A percentile compares a stretch with the other conserved stretches of the same genome.
These are phyloP conservation scores for Blepharisma japonicum DNA, from an alignment of 73 alveolate genomes.

Conservation along the genomic window DNA sequence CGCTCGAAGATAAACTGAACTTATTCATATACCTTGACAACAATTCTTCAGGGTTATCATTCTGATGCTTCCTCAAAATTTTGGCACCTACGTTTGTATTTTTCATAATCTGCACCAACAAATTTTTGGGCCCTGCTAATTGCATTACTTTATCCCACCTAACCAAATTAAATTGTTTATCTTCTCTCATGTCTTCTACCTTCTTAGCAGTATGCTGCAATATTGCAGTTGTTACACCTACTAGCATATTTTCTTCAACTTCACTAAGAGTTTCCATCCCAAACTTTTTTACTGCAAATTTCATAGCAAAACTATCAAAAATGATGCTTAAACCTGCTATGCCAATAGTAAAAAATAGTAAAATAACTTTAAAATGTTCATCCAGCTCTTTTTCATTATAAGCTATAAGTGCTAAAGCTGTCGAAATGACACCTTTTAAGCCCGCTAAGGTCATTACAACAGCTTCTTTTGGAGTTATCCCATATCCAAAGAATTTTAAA, in stretches of 20 bases:
- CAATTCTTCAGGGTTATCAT: conserved; percentile 24
- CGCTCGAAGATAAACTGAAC: conserved; percentile 15
- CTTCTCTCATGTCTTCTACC: conserved; percentile 30
- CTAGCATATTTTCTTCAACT: conserved; percentile 37
- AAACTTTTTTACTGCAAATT: conserved; percentile 24
- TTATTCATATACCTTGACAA: conserved; percentile 2
- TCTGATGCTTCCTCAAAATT: conserved; percentile 16
- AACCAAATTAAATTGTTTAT: conserved; percentile 34
- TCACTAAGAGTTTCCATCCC: conserved; percentile 35
- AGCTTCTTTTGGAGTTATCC: conserved; percentile 44
- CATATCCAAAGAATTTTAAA: conserved; percentile 59
- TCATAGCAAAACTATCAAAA: conserved; percentile 32
- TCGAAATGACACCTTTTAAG: conserved; percentile 67
- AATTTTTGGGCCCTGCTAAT: conserved; percentile 7
- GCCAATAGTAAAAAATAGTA: conserved; percentile 59
- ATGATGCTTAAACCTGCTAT: conserved; percentile 62
- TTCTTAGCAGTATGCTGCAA: conserved; percentile 43
- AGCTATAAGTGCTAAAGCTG: conserved; percentile 61
- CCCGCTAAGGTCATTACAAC: conserved; percentile 60
- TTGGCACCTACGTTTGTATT: conserved; percentile 22
- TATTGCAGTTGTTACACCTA: conserved; percentile 44
- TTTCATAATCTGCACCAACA: conserved; percentile 16
- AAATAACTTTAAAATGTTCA: conserved; percentile 51
- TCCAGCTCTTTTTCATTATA: conserved; percentile 42
- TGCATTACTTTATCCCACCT: conserved; percentile 24